Conservation (phyloP, 2,329 filamentous ascomycete genomes). For the Metarhizium robertsii region DNA sequence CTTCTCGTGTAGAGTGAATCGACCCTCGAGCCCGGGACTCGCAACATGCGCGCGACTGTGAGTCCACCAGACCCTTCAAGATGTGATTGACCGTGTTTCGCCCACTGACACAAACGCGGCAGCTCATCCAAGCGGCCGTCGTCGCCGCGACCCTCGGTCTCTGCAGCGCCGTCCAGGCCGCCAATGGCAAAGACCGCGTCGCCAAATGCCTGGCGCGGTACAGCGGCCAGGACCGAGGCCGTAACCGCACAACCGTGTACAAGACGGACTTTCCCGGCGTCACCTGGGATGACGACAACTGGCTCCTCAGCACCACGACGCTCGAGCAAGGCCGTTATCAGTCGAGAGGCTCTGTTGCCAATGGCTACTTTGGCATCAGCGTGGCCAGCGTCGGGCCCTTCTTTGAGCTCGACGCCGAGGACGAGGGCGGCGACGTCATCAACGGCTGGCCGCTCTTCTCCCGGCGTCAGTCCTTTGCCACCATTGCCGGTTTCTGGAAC, state of each 20-base stretch:
- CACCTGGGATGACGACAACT: constrained; percentile 17
- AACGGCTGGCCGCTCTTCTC: constrained; percentile 61
- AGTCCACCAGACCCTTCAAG: neutral
- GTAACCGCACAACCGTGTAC: constrained; percentile 8
- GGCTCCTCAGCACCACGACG: constrained; percentile 14
- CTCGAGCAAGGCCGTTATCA: constrained; percentile 17
- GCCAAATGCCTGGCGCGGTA: constrained; percentile 1
- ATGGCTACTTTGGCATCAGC: constrained; percentile 19
- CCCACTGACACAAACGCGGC: neutral
- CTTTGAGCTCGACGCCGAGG: constrained; percentile 15
- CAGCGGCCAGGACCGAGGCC: neutral
- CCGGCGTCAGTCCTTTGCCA: constrained; percentile 55
- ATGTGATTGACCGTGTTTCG: no score
- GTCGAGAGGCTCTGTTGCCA: constrained; percentile 18
- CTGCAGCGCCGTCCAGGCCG: neutral
- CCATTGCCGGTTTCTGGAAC: constrained; percentile 59
- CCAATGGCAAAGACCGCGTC: neutral
- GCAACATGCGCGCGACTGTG: neutral
- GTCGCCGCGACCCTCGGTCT: neutral
- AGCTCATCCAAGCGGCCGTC: neutral
- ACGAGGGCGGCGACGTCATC: constrained; percentile 23
- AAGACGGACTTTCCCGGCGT: constrained; percentile 16
- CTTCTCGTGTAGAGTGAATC: no score
- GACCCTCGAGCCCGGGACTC: neutral
- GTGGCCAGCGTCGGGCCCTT: constrained; percentile 18